These are phyloP conservation scores for Paulinella micropora DNA, from an alignment of 78 protist genomes.

Conservation along the genomic window DNA sequence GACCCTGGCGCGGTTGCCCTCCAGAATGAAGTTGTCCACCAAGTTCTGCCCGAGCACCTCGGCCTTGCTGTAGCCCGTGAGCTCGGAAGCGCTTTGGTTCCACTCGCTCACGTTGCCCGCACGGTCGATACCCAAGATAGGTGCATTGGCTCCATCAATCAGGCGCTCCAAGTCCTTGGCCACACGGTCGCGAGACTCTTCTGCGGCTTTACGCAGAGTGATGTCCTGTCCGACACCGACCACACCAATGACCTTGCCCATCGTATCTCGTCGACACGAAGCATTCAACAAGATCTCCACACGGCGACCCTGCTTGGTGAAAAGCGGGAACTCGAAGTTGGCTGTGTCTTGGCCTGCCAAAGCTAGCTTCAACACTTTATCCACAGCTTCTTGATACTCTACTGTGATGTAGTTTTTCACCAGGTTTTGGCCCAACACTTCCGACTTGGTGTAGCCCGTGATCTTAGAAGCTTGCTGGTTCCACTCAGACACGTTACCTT, in stretches of 20 bases:
- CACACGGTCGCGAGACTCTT: background rate
- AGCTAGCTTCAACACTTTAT: background rate
- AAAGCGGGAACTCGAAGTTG: slow-evolving; percentile 15
- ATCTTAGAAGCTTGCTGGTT: background rate
- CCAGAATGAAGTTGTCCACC: background rate
- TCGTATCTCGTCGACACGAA: background rate
- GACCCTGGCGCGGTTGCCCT: background rate
- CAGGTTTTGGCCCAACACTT: background rate
- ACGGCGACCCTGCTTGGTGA: background rate
- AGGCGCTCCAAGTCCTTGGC: background rate
- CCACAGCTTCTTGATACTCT: background rate
- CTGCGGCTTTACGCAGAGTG: background rate
- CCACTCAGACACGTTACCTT: background rate
- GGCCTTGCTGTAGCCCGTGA: background rate
- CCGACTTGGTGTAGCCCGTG: background rate
- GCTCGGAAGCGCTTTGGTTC: background rate
- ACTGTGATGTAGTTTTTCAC: background rate
- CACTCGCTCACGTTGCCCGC: background rate
- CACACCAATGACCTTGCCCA: background rate
- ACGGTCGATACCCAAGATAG: background rate
- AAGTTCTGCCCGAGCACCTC: background rate
- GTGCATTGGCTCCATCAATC: background rate
- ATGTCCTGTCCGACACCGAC: slow-evolving; percentile 4
- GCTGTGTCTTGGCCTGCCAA: background rate
- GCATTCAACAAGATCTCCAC: background rate